Evolutionary conservation across 805 yeast genomes (phyloP).

Genomic region (Pichia rugopelliculosa): DNA sequence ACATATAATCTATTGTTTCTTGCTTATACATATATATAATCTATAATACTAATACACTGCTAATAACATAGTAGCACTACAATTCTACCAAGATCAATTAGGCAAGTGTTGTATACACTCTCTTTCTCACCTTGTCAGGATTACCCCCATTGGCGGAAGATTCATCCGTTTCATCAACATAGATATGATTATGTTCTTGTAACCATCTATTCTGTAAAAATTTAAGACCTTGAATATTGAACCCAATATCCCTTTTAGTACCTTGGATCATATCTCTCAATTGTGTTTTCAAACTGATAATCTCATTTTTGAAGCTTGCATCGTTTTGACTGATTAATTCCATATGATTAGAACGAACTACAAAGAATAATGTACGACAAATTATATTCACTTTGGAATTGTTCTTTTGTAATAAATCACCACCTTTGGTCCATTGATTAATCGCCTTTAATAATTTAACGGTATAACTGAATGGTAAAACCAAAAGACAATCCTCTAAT

Average conservation of each 20-base stretch:
- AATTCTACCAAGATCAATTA: slow-evolving; percentile 2
- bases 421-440: slow-evolving; percentile 58
- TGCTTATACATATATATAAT: too few relatives aligned
- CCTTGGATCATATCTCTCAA: slow-evolving; percentile 49
- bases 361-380: slow-evolving; percentile 69
- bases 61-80: too few relatives aligned
- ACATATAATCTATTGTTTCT: too few relatives aligned
- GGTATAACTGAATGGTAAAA: slow-evolving; percentile 83
- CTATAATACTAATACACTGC: too few relatives aligned
- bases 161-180: slow-evolving; percentile 54
- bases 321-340: slow-evolving; percentile 72
- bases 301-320: slow-evolving; percentile 52
- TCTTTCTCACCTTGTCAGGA: slow-evolving; percentile 46
- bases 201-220: slow-evolving; percentile 75
- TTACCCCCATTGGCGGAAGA: slow-evolving; percentile 30
- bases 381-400: slow-evolving; percentile 50
- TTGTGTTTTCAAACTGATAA: slow-evolving; percentile 54
- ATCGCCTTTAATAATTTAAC: slow-evolving; percentile 64
- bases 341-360: slow-evolving; percentile 64
- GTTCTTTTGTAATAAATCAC: slow-evolving; percentile 34
- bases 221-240: slow-evolving; percentile 75
- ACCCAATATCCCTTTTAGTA: slow-evolving; percentile 61
- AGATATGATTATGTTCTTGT: slow-evolving; percentile 63
- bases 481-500: slow-evolving; percentile 85
- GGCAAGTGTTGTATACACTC: slow-evolving; percentile 45